These are phyloP conservation scores for Acacia pycnantha DNA, from an alignment of 331 rosid species.

Conservation along the genomic window DNA sequence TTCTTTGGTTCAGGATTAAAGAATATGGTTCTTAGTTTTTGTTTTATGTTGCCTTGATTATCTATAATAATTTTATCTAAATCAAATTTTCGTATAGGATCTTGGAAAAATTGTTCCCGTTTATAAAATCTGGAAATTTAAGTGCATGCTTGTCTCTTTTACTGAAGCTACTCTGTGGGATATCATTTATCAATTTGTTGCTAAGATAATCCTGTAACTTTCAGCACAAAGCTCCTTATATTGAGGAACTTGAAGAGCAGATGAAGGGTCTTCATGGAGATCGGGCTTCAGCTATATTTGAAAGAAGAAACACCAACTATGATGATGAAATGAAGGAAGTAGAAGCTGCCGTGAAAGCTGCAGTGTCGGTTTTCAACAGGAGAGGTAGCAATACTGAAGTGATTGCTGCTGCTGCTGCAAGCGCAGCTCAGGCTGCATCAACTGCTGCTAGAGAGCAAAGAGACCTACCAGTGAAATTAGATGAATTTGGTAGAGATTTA, in stretches of 20 bases:
- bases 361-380: slow-evolving; percentile 62
- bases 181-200: slow-evolving; percentile 18
- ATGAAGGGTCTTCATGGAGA: slow-evolving; percentile 81
- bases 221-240: slow-evolving; percentile 89
- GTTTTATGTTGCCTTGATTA: background rate
- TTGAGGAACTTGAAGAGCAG: slow-evolving; percentile 95
- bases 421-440: slow-evolving; percentile 83
- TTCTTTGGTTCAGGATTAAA: background rate
- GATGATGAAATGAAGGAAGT: slow-evolving; percentile 82
- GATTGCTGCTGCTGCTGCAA: slow-evolving; percentile 65
- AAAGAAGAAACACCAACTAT: slow-evolving; percentile 68
- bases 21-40: background rate
- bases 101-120: background rate
- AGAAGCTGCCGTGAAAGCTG: slow-evolving; percentile 88
- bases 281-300: slow-evolving; percentile 71
- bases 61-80: background rate
- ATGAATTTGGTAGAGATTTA: slow-evolving; percentile 91
- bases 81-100: background rate
- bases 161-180: background rate
- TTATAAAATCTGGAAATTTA: slow-evolving; percentile 14
- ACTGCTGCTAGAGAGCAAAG: slow-evolving; percentile 63
- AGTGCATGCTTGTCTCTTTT: slow-evolving; percentile 20
- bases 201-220: slow-evolving; percentile 24
- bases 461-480: slow-evolving; percentile 72
- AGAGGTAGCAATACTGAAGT: slow-evolving; percentile 60